These are phyloP conservation scores for Sporothrix globosa DNA, from an alignment of 2,329 filamentous ascomycete genomes.

Conservation along the genomic window DNA sequence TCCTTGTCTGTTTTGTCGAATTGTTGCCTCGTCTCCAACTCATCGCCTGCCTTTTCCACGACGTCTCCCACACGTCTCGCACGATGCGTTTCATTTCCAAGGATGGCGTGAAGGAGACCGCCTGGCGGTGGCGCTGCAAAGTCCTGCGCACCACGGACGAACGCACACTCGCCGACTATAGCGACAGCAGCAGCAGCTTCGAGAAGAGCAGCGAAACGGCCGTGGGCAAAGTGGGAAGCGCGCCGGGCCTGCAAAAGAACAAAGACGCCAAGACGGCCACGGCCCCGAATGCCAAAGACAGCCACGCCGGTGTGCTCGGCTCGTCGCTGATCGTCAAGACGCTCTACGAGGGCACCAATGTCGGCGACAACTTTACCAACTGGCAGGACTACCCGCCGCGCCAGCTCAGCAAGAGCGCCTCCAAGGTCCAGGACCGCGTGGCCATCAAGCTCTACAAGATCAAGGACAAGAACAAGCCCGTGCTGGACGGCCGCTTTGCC, in stretches of 20 bases:
- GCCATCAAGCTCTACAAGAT: conserved; percentile 54
- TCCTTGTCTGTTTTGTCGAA: background rate
- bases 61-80: background rate
- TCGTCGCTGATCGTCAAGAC: conserved; percentile 43
- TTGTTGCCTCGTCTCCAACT: background rate
- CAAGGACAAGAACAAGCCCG: conserved; percentile 49
- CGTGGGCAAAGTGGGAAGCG: background rate
- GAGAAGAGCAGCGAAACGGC: conserved; percentile 11
- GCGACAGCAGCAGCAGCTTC: background rate
- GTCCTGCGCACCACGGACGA: conserved; percentile 36
- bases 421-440: conserved; percentile 46
- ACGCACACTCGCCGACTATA: conserved; percentile 39
- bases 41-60: background rate
- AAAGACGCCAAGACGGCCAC: conserved; percentile 21
- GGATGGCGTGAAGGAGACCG: conserved; percentile 31
- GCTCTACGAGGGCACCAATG: conserved; percentile 46
- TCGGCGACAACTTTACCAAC: conserved; percentile 39
- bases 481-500: conserved; percentile 46
- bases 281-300: conserved; percentile 25
- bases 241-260: background rate
- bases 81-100: conserved; percentile 24
- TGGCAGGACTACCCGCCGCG: conserved; percentile 51
- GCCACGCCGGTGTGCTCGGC: conserved; percentile 34
- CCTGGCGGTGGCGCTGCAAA: conserved; percentile 40
- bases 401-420: conserved; percentile 47